Evolutionary conservation across 805 yeast species (phyloP).

Genomic region (Yarrowia bubula): DNA sequence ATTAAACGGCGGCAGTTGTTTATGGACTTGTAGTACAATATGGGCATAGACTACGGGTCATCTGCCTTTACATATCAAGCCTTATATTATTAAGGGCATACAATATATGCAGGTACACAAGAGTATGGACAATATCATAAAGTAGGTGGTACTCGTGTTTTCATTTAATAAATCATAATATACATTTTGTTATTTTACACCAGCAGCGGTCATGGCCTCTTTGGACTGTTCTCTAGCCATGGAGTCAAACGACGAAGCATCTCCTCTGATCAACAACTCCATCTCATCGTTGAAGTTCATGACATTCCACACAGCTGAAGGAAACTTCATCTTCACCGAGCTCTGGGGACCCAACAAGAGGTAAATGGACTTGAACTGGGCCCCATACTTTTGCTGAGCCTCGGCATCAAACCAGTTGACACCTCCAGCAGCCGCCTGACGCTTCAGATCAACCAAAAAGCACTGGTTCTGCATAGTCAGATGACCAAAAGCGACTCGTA

Average conservation of each 20-base stretch:
- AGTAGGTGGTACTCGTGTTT: neutral
- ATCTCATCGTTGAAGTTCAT: constrained; percentile 26
- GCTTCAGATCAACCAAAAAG: constrained; percentile 13
- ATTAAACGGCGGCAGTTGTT: too few relatives aligned
- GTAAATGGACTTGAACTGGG: constrained; percentile 11
- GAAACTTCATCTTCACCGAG: constrained; percentile 15
- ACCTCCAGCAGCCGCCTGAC: constrained; percentile 7
- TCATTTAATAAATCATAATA: neutral
- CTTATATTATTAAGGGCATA: too few relatives aligned
- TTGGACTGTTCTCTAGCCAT: neutral
- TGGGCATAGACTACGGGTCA: too few relatives aligned
- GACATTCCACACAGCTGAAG: constrained; percentile 14
- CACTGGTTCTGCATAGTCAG: constrained; percentile 22
- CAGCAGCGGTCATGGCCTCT: neutral
- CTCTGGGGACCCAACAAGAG: constrained; percentile 16
- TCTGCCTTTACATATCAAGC: too few relatives aligned
- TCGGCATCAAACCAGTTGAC: constrained; percentile 24
- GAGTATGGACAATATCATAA: neutral
- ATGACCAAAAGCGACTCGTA: constrained; percentile 3
- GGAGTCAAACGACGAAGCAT: neutral
- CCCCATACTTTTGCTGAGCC: constrained; percentile 18
- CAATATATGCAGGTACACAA: too few relatives aligned
- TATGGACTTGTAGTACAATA: too few relatives aligned
- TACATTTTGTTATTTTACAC: neutral
- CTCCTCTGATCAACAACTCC: constrained; percentile 9